Percentiles rank a stretch among this genome's conserved stretches.
Evolutionary conservation across 768 basidiomycete species (phyloP).

Genomic region (Termitomyces sp.): DNA sequence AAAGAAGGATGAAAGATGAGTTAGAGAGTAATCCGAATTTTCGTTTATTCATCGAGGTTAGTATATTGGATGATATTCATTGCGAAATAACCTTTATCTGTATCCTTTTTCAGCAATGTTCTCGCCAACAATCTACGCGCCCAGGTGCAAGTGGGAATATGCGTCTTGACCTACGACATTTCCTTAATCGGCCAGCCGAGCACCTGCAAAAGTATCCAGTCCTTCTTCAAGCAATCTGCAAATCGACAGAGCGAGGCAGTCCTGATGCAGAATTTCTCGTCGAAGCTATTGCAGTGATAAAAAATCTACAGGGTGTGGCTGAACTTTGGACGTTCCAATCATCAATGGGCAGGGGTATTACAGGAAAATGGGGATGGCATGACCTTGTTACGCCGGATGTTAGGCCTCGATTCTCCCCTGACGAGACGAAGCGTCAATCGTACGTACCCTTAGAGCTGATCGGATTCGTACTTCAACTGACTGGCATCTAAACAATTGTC

Average conservation of each 20-base stretch:
- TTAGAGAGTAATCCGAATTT: constrained; percentile 78
- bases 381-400: constrained; percentile 70
- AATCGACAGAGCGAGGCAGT: constrained; percentile 74
- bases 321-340: constrained; percentile 87
- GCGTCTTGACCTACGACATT: constrained; percentile 67
- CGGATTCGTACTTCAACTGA: neutral
- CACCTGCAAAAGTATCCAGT: constrained; percentile 88
- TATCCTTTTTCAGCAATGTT: constrained; percentile 31
- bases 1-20: constrained; percentile 84
- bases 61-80: constrained; percentile 14
- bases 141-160: constrained; percentile 30
- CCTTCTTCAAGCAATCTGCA: constrained; percentile 78
- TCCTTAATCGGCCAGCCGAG: constrained; percentile 73
- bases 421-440: constrained; percentile 83
- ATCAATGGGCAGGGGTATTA: constrained; percentile 77
- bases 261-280: constrained; percentile 78
- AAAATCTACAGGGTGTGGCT: constrained; percentile 72
- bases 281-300: constrained; percentile 79
- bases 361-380: constrained; percentile 85
- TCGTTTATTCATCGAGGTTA: constrained; percentile 80
- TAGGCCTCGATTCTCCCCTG: constrained; percentile 52
- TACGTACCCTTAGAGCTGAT: constrained; percentile 32
- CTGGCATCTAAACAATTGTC: neutral
- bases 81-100: too few species aligned
- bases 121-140: constrained; percentile 34